phyloP scores from a whole-genome alignment of 768 basidiomycete genomes.

The Coprinopsis strossmayeri region DNA sequence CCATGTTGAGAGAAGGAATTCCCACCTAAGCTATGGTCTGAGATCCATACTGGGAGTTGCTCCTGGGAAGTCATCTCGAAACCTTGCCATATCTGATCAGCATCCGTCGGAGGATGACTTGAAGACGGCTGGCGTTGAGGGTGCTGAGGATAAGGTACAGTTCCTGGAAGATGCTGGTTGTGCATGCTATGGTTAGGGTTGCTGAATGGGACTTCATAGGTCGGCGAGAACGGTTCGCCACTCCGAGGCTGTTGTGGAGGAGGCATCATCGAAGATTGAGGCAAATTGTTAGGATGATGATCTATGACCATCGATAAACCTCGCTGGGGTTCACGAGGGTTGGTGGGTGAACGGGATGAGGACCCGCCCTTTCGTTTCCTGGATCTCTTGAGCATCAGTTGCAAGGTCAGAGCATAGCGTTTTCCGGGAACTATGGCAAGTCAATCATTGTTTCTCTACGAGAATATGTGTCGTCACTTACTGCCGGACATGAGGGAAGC shows the following conservation, averaged over 20 bases:
- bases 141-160: slow-evolving; percentile 6
- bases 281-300: slow-evolving; percentile 21
- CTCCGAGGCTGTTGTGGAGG: slow-evolving; percentile 23
- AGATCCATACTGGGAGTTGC: slow-evolving; percentile 81
- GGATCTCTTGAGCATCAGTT: slow-evolving; percentile 80
- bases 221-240: slow-evolving; percentile 49
- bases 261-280: slow-evolving; percentile 22
- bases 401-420: slow-evolving; percentile 85
- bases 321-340: slow-evolving; percentile 48
- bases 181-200: slow-evolving; percentile 22
- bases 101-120: slow-evolving; percentile 23
- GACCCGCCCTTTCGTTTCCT: slow-evolving; percentile 54
- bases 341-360: slow-evolving; percentile 54
- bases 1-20: slow-evolving; percentile 72
- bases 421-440: slow-evolving; percentile 66
- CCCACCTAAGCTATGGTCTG: slow-evolving; percentile 77
- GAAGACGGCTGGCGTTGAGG: slow-evolving; percentile 7
- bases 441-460: not conserved
- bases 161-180: slow-evolving; percentile 14
- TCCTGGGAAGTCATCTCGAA: slow-evolving; percentile 68
- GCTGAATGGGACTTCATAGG: slow-evolving; percentile 41
- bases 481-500: slow-evolving; percentile 73
- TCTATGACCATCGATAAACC: slow-evolving; percentile 42
- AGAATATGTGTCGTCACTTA: slow-evolving; percentile 28
- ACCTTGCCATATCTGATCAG: slow-evolving; percentile 71